A percentile compares a stretch with the other conserved stretches of the same genome.
Conservation (phyloP, 139 green algal species). For the Protoeuglena noctilucae region DNA sequence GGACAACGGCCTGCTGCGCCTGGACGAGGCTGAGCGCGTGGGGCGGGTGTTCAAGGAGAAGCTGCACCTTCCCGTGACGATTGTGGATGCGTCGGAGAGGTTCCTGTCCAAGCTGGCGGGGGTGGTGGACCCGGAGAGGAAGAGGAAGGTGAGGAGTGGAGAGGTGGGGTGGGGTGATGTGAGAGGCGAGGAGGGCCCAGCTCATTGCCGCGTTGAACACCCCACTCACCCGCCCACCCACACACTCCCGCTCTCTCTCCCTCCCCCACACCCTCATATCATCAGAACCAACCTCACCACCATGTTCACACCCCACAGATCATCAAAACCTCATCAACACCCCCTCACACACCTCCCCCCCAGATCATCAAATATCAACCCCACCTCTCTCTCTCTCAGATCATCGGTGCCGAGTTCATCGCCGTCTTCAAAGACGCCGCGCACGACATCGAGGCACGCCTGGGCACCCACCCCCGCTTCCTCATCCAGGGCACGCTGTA, state of each 20-base stretch:
- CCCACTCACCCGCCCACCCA: too few species aligned
- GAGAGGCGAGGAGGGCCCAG: too few species aligned
- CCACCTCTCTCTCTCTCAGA: too few species aligned
- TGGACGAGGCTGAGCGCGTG: constrained; percentile 82
- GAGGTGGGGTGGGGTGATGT: too few species aligned
- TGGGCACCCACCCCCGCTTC: constrained; percentile 56
- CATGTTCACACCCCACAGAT: too few species aligned
- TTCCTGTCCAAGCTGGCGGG: constrained; percentile 45
- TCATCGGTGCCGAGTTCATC: constrained; percentile 91
- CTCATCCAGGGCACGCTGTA: constrained; percentile 93
- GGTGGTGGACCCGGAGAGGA: constrained; percentile 82
- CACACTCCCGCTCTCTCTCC: too few species aligned
- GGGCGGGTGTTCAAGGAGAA: constrained; percentile 89
- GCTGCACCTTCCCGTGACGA: constrained; percentile 91
- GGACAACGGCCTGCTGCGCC: constrained; percentile 91
- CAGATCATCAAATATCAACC: too few species aligned
- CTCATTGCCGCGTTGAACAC: too few species aligned
- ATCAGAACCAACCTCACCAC: too few species aligned
- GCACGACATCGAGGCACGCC: constrained; percentile 40
- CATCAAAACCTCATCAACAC: too few species aligned
- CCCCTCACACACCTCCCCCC: too few species aligned
- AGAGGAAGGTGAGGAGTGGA: constrained; percentile 83
- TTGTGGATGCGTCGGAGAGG: constrained; percentile 52
- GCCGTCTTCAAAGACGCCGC: constrained; percentile 74
- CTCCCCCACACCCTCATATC: too few species aligned